These are phyloP conservation scores for Lactarius trivialis DNA, from an alignment of 768 basidiomycete species.

Conservation along the genomic window DNA sequence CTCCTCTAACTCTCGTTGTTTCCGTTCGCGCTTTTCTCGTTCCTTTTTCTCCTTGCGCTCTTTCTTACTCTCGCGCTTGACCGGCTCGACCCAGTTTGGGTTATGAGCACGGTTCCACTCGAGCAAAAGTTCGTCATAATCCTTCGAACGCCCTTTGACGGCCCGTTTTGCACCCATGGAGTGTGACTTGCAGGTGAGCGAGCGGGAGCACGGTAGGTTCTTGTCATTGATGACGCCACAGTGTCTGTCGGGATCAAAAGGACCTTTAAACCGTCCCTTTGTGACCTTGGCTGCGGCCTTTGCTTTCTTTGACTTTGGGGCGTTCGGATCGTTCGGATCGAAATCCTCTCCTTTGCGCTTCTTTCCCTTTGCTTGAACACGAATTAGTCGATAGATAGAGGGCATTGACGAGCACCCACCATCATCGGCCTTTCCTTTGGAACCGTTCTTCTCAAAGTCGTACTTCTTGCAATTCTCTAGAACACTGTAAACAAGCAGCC, in stretches of 20 bases:
- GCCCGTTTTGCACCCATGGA: constrained; percentile 95
- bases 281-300: constrained; percentile 64
- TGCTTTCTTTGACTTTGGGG: constrained; percentile 70
- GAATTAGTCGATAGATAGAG: background rate
- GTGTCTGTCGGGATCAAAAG: constrained; percentile 85
- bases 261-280: constrained; percentile 76
- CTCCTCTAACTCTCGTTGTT: constrained; percentile 61
- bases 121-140: constrained; percentile 79
- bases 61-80: constrained; percentile 78
- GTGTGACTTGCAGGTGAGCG: constrained; percentile 96
- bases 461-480: constrained; percentile 58
- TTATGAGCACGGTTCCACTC: constrained; percentile 90
- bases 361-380: constrained; percentile 48
- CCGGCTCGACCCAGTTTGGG: constrained; percentile 83
- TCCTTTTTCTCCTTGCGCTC: constrained; percentile 84
- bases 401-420: constrained; percentile 25
- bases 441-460: constrained; percentile 48
- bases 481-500: background rate
- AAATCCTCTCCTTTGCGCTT: constrained; percentile 80
- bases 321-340: constrained; percentile 52
- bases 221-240: constrained; percentile 99
- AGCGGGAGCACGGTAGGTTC: constrained; percentile 84
- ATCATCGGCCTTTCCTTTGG: constrained; percentile 50
- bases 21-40: constrained; percentile 77
- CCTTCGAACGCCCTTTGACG: constrained; percentile 76